A percentile compares a stretch with the other conserved stretches of the same genome.
Conservation (phyloP, 352 stramenopile species). For the Plasmopara muralis region DNA sequence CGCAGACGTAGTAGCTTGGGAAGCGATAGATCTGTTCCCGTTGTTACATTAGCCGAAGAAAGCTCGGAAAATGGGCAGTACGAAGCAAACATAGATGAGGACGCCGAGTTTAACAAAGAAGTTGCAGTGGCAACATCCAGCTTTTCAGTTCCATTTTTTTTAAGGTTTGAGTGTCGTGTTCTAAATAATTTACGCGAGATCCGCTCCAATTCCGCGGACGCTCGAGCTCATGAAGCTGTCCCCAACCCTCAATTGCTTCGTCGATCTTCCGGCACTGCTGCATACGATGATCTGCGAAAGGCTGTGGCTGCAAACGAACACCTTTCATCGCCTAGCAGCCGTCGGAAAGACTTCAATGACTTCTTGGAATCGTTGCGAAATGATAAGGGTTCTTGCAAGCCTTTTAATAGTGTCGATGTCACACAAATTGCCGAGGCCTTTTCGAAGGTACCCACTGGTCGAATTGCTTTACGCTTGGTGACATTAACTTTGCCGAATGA, state of each 20-base stretch:
- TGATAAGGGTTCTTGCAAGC: conserved; percentile 5
- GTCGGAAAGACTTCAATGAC: conserved; percentile 28
- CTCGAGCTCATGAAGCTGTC: conserved; percentile 3
- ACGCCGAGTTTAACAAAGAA: conserved; percentile 81
- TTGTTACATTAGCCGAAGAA: conserved; percentile 22
- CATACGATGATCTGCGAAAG: conserved; percentile 38
- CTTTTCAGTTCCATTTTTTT: conserved; percentile 82
- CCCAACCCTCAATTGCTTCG: conserved; percentile 19
- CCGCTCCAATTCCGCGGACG: conserved; percentile 18
- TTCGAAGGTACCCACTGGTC: conserved; percentile 28
- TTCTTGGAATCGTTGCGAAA: conserved; percentile 37
- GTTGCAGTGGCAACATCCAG: conserved; percentile 73
- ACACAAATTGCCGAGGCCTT: conserved; percentile 54
- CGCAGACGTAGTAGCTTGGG: conserved; percentile 18
- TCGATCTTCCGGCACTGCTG: conserved; percentile 46
- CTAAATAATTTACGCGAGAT: conserved; percentile 29
- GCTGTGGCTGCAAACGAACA: conserved; percentile 21
- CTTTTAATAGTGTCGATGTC: conserved; percentile 20
- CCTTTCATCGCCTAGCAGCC: conserved; percentile 16
- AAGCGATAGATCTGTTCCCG: conserved; percentile 21
- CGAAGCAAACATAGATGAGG: conserved; percentile 45
- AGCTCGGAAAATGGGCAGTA: conserved; percentile 28
- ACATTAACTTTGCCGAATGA: conserved; percentile 77
- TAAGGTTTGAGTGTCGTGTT: conserved; percentile 75
- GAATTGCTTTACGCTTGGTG: conserved; percentile 64